A percentile compares a stretch with the other conserved stretches of the same genome.
Conservation (phyloP, 148 eudicot genomes). For the Chenopodium quinoa region DNA sequence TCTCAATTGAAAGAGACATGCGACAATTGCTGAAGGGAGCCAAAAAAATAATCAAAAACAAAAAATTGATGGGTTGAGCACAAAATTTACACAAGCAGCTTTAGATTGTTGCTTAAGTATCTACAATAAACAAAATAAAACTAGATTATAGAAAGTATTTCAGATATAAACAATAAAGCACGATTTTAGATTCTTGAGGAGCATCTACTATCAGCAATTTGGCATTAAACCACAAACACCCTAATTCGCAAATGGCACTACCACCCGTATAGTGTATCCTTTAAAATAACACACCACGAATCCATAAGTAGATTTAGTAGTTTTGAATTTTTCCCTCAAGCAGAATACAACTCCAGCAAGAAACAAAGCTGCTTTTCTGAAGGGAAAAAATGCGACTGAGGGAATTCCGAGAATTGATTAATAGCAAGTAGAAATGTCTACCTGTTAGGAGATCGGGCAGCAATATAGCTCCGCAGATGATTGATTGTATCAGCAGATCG, state of each 20-base stretch:
- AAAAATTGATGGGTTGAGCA: background rate
- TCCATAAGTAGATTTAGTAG: background rate
- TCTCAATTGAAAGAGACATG: background rate
- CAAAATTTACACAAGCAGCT: background rate
- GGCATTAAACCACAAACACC: background rate
- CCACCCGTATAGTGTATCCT: background rate
- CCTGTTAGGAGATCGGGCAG: constrained; percentile 32
- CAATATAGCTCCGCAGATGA: constrained; percentile 35
- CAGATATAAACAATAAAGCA: too few relatives aligned
- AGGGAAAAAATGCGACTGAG: background rate
- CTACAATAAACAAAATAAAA: background rate
- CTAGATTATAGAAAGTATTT: too few relatives aligned
- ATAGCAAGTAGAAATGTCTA: background rate
- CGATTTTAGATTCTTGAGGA: background rate
- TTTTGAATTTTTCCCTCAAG: background rate
- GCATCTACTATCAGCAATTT: background rate
- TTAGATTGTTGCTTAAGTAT: background rate
- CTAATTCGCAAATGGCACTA: background rate
- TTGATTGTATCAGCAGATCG: constrained; percentile 34
- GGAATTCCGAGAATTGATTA: background rate
- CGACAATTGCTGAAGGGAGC: background rate
- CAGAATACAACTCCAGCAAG: background rate
- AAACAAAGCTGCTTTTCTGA: background rate
- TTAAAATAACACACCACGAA: background rate
- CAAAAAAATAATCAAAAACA: background rate